Conservation (phyloP, 176 grass and related monocot genomes). For the Oropetium thomaeum region DNA sequence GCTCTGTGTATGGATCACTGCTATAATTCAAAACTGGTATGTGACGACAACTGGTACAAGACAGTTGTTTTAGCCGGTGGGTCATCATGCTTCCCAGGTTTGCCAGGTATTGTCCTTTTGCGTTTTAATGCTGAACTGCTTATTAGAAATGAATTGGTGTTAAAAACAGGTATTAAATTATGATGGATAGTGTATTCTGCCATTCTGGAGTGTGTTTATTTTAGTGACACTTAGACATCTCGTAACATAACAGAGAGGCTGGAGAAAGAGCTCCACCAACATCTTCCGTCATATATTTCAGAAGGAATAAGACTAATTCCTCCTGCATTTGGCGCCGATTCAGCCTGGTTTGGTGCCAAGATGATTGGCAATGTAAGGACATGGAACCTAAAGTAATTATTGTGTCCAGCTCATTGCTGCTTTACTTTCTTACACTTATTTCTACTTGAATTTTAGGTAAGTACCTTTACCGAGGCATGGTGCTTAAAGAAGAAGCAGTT, state of each 20-base stretch:
- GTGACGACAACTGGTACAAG: constrained; percentile 83
- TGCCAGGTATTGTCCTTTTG: constrained; percentile 58
- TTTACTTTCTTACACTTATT: not conserved
- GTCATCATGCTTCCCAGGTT: constrained; percentile 75
- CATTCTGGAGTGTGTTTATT: not conserved
- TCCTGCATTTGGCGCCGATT: constrained; percentile 64
- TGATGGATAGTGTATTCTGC: not conserved
- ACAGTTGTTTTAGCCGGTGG: constrained; percentile 82
- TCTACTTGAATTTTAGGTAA: constrained; percentile 49
- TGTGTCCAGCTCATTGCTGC: not conserved
- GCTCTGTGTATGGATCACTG: constrained; percentile 95
- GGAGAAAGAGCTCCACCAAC: constrained; percentile 70
- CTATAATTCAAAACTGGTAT: constrained; percentile 47
- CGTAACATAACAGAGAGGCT: constrained; percentile 61
- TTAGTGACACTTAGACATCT: not conserved
- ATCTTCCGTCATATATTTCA: constrained; percentile 66
- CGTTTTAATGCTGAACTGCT: not conserved
- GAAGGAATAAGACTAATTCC: constrained; percentile 80
- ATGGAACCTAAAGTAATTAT: not conserved
- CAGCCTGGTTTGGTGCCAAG: constrained; percentile 91
- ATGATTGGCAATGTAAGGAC: constrained; percentile 79
- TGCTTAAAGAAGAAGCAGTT: constrained; percentile 75
- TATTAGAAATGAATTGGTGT: not conserved
- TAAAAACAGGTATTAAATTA: not conserved
- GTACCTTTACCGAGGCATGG: constrained; percentile 80